Percentiles rank a stretch among this genome's conserved stretches.
Conservation (phyloP, 257 asterid genomes). For the Solanum verrucosum region DNA sequence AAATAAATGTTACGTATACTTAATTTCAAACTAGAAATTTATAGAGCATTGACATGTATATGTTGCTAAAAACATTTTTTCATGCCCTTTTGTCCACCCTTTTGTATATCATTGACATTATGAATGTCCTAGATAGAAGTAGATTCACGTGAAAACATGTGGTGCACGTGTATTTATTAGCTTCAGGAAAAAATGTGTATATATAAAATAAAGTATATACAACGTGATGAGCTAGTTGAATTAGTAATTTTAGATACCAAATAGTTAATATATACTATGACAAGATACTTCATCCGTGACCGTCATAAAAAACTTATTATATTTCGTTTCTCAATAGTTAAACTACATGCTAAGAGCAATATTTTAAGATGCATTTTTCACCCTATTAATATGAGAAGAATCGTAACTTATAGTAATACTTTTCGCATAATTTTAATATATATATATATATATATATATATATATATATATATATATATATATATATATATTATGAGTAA, state of each 20-base stretch:
- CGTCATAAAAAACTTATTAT: neutral
- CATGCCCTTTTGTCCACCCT: neutral
- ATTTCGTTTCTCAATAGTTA: neutral
- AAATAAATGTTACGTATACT: neutral
- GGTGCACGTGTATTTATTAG: neutral
- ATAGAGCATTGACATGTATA: neutral
- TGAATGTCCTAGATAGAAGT: neutral
- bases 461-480: no score
- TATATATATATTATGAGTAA: no score
- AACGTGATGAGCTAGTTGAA: neutral
- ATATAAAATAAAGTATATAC: neutral
- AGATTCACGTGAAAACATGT: fast-evolving
- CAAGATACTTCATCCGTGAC: fast-evolving
- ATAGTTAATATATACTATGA: neutral
- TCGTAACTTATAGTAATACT: neutral
- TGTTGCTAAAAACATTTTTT: neutral
- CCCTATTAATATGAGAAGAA: fast-evolving
- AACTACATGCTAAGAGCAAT: neutral
- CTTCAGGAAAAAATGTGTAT: neutral
- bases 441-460: no score
- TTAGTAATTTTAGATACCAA: neutral
- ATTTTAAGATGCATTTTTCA: neutral
- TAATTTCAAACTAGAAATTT: neutral
- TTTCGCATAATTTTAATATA: neutral
- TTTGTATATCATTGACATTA: neutral